Conservation (phyloP, 2,329 filamentous ascomycete genomes). For the Aspergillus sclerotialis region DNA sequence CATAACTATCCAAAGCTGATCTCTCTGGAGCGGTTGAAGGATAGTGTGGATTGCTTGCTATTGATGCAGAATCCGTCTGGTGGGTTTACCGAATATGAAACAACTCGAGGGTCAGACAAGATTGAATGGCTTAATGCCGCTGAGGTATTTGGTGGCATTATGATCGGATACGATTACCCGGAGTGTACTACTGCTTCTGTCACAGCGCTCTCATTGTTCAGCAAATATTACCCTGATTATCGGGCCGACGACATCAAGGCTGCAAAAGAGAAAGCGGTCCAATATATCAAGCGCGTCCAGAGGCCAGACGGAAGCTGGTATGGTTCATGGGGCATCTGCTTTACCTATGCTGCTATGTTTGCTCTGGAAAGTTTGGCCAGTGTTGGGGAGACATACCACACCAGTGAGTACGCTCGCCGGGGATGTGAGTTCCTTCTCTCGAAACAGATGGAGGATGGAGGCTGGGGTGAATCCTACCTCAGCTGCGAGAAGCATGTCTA, state of each 20-base stretch:
- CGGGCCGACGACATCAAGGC: conserved; percentile 64
- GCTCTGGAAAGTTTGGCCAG: conserved; percentile 78
- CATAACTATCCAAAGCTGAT: conserved; percentile 68
- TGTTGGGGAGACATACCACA: conserved; percentile 74
- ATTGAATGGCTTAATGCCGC: conserved; percentile 88
- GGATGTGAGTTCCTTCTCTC: conserved; percentile 82
- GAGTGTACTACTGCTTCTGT: conserved; percentile 96
- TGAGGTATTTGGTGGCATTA: conserved; percentile 93
- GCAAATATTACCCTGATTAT: conserved; percentile 73
- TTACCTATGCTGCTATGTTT: conserved; percentile 96
- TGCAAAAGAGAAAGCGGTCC: conserved; percentile 67
- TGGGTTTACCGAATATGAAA: conserved; percentile 86
- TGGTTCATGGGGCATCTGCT: conserved; percentile 95
- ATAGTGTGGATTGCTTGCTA: conserved; percentile 83
- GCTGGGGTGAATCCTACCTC: conserved; percentile 93
- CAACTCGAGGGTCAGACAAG: conserved; percentile 66
- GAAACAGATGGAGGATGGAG: conserved; percentile 80
- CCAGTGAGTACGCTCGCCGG: conserved; percentile 60
- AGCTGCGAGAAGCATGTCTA: conserved; percentile 73
- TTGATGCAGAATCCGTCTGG: conserved; percentile 85
- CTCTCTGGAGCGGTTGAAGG: conserved; percentile 69
- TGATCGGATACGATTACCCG: conserved; percentile 98
- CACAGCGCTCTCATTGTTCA: conserved; percentile 77
- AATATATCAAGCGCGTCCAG: conserved; percentile 77
- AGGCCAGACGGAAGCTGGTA: conserved; percentile 88